Base-by-base conservation (phyloP, 345 rosid genomes). In the Nasturtium officinale region DNA sequence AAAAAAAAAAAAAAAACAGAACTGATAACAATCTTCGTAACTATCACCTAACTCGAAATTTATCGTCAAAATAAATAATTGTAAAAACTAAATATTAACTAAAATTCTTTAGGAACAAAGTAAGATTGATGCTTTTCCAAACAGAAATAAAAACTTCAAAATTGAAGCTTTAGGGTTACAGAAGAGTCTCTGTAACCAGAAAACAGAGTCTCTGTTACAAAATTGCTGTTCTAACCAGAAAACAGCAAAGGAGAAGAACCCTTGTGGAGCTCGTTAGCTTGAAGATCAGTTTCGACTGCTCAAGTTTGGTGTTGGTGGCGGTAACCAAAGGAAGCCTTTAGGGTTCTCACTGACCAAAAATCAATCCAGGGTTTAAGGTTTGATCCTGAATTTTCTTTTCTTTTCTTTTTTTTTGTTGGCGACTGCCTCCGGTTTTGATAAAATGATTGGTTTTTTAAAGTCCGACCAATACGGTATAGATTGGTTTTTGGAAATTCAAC, bases 151-250 rank as follows among this genome's bases (percentile, higher is more conserved):
- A 54, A 16, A 38, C 29, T 40, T 16, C 3, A 54, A 53, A 40
- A 40, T 17, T 55, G 33, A 72, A 42, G 17, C 55, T 73, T 23
- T 63, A 46, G 51, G 20, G 40, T 73, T 32, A n/a, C 9, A 43
- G 28, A 43, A 72, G 62, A 51, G 18, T 62, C 46, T 63, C 57
- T n/a, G n/a, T n/a, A n/a, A n/a, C n/a, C n/a, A n/a, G 33, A 53
- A 53, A 42, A 12, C n/a, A 40, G 45, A n/a, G n/a, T n/a, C n/a
- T n/a, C n/a, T n/a, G n/a, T n/a, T n/a, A n/a, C n/a, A n/a, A n/a
- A n/a, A n/a, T n/a, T n/a, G n/a, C n/a, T n/a, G n/a, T n/a, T 32
- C 58, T 48, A 28, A 74, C 72, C 72, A 65, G 78, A 52, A 66
- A 57, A 66, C 42, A 20, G 62, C 30, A 6, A 60, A 67, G 63